Conservation (phyloP, 768 basidiomycete genomes). For the Leccinum disarticulatum region DNA sequence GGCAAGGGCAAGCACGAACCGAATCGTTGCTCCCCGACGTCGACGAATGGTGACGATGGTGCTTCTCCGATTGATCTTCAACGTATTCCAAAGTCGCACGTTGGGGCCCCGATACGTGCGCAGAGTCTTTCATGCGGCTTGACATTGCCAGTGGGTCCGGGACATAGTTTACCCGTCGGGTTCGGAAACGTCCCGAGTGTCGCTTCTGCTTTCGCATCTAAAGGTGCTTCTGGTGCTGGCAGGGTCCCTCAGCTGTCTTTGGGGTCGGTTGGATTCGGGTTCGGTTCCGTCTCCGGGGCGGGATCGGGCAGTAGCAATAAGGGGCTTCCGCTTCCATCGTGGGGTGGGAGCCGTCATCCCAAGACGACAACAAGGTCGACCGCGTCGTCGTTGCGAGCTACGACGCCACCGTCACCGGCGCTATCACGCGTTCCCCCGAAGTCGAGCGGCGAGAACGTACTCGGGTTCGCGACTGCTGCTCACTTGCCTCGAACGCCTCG, state of each 20-base stretch:
- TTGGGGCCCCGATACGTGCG: conserved; percentile 9
- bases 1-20: neutral
- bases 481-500: neutral
- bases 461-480: neutral
- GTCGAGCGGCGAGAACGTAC: neutral
- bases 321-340: conserved; percentile 19
- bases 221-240: neutral
- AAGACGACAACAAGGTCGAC: conserved; percentile 2
- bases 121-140: conserved; percentile 10
- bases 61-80: conserved; percentile 28
- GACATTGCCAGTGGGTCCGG: neutral
- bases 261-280: conserved; percentile 2
- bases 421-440: conserved; percentile 1
- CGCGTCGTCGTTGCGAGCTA: neutral
- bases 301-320: neutral
- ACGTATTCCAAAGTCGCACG: neutral
- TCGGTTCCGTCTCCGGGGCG: neutral
- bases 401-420: neutral
- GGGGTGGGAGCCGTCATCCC: conserved; percentile 5
- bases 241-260: conserved; percentile 7
- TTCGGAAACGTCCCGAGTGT: conserved; percentile 6
- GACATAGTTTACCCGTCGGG: neutral
- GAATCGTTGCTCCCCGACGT: conserved; percentile 1
- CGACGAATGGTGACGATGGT: neutral
- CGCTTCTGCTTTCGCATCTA: neutral